Conservation (phyloP, 192 early-diverging fungal genomes). For the Piromyces finnis region DNA sequence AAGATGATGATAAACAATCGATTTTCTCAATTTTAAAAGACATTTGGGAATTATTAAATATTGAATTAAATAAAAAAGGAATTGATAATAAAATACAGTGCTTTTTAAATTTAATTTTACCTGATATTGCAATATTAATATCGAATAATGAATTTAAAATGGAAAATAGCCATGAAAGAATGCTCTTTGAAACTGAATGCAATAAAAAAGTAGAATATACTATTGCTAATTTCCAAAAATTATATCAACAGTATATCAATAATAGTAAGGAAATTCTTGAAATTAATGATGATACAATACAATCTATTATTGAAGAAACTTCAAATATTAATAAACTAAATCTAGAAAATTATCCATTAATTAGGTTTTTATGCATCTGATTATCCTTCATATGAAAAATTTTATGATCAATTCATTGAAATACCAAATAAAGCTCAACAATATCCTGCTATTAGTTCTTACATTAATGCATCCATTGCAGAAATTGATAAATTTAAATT, state of each 20-base stretch:
- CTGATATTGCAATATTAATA: neutral
- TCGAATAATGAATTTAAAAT: neutral
- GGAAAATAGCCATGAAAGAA: neutral
- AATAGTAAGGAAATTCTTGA: neutral
- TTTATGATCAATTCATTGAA: neutral
- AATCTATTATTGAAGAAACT: neutral
- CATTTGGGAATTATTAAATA: neutral
- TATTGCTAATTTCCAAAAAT: neutral
- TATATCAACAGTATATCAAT: neutral
- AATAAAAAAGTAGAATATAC: neutral
- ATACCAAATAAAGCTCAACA: neutral
- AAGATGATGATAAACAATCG: neutral
- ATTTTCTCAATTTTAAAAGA: neutral
- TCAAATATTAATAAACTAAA: neutral
- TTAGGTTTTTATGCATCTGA: neutral
- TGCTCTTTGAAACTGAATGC: neutral
- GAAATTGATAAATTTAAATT: neutral
- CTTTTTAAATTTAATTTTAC: neutral
- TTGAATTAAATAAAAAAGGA: neutral
- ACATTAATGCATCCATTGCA: neutral
- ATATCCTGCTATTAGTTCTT: neutral
- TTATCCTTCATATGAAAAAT: neutral
- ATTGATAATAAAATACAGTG: neutral
- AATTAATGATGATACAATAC: neutral
- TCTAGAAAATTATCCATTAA: neutral